A percentile compares a stretch with the other conserved stretches of the same genome.
These are phyloP conservation scores for Hypoxylon sp. DNA, from an alignment of 2,329 filamentous ascomycete species.

Conservation along the genomic window DNA sequence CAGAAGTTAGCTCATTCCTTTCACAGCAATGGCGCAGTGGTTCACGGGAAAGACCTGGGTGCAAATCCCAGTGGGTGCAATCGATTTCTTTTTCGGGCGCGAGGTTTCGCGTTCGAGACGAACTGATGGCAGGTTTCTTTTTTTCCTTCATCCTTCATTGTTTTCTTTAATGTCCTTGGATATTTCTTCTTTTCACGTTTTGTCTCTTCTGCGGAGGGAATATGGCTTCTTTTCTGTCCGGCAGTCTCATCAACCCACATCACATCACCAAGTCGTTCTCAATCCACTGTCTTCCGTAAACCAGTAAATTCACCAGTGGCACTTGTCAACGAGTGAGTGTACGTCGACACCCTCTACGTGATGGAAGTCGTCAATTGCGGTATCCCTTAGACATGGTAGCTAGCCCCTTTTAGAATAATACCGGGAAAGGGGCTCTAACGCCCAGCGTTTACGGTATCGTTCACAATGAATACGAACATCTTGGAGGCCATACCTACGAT, in stretches of 20 bases:
- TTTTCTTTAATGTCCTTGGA: neutral
- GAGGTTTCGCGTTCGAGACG: neutral
- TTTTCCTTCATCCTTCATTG: neutral
- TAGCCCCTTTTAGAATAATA: too few species aligned
- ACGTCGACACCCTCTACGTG: too few species aligned
- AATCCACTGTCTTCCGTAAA: too few species aligned
- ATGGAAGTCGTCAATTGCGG: too few species aligned
- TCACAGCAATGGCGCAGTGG: neutral
- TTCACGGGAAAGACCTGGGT: slow-evolving; percentile 1
- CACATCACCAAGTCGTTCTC: too few species aligned
- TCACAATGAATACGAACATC: too few species aligned
- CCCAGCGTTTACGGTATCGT: too few species aligned
- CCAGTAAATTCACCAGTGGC: too few species aligned
- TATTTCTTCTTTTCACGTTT: neutral
- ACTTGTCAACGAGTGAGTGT: too few species aligned
- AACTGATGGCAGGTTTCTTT: neutral
- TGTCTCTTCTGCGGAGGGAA: neutral
- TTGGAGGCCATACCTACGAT: neutral
- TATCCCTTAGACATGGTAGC: too few species aligned
- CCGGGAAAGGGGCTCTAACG: too few species aligned
- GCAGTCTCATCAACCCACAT: too few species aligned
- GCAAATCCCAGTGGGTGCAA: slow-evolving; percentile 13
- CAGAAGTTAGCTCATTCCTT: slow-evolving; percentile 13
- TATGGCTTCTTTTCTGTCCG: neutral
- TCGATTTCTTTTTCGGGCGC: neutral